Evolutionary conservation across 352 stramenopile species (phyloP), one percentile per base, ranked within the genome.

Genomic region (Peronospora farinosa): DNA sequence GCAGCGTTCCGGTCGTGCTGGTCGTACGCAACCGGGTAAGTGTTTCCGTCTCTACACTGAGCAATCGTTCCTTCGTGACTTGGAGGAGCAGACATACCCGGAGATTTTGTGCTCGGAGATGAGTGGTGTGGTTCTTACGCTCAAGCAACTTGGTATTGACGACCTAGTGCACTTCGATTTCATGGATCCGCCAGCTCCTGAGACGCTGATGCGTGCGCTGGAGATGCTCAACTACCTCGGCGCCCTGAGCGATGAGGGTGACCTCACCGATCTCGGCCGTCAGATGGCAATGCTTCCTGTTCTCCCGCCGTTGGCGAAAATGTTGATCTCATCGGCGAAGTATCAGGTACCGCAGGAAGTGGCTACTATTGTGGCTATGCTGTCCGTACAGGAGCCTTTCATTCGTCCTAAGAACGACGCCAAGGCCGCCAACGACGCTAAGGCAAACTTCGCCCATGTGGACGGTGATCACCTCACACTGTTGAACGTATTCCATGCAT

Each of bases 131-230:
- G 96, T 99, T 19, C 84, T 99, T 21, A 98, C 94, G 35, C 71
- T 99, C 38, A 87, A 98, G 64, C 98, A 99, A 69, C 63, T 99
- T 0, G 96, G 95, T n/a, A 98, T 99, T 58, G 89, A 98, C 52
- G 96, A 99, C 60, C 74, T 99, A 6, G 96, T 98, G 3, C 92
- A 98, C 63, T 99, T 99, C 60, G 96, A 99, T 81, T 99, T 99
- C 57, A 98, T 99, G 95, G 96, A 99, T 61, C 96, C 97, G 27
- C 97, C 97, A 15, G 96, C 97, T 6, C 94, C 96, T 0, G 95
- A 99, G 64, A 98, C 96, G 21, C 69, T 99, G 15, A 99, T 99
- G 92, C 78, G 96, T 64, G 96, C 96, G 27, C 67, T 99, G 30
- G 96, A 99, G 65, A 86, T 98, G 65, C 73, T 99, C 35, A 98